These are phyloP conservation scores for Hysterangium stoloniferum DNA, from an alignment of 768 basidiomycete species.

Conservation along the genomic window DNA sequence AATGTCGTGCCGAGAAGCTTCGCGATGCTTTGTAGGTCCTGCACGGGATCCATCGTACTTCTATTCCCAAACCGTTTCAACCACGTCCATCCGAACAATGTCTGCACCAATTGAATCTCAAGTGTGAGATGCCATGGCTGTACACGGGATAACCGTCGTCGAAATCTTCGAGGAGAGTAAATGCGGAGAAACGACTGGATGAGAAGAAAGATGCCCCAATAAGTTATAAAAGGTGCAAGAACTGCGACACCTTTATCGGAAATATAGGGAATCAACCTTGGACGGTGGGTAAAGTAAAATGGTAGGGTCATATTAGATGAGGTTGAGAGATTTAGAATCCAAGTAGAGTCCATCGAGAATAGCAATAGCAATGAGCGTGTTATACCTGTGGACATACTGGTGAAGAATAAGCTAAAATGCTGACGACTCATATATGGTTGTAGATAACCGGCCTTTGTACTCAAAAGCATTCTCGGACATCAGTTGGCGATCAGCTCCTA, in stretches of 20 bases:
- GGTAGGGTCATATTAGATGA: background rate
- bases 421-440: too few relatives aligned
- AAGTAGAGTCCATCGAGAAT: too few relatives aligned
- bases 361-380: too few relatives aligned
- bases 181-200: background rate
- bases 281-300: background rate
- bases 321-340: background rate
- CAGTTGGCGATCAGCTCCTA: too few relatives aligned
- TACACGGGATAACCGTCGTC: background rate
- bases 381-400: too few relatives aligned
- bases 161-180: background rate
- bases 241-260: background rate
- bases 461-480: too few relatives aligned
- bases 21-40: background rate
- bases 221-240: background rate
- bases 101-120: slow-evolving; percentile 1
- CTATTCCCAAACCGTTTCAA: background rate
- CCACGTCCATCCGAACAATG: background rate
- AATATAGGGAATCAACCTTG: background rate
- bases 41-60: background rate
- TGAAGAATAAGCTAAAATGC: too few relatives aligned
- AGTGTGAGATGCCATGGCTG: background rate
- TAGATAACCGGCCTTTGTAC: too few relatives aligned
- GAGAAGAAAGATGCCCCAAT: background rate
- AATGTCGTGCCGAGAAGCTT: background rate